A percentile compares a stretch with the other conserved stretches of the same genome.
phyloP scores from a whole-genome alignment of 164 flowering plant species.

The Tinospora cordifolia region DNA sequence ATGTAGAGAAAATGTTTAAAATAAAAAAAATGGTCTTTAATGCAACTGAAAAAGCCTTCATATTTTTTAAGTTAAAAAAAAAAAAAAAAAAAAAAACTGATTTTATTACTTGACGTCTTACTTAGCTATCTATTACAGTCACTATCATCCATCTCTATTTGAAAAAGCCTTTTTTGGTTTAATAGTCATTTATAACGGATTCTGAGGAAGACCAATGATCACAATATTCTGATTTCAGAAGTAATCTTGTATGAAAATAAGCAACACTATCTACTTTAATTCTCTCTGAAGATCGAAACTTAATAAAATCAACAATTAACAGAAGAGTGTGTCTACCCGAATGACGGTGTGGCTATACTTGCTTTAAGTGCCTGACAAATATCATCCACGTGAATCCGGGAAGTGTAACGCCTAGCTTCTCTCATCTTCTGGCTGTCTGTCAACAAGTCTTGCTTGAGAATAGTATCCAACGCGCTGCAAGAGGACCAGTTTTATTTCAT shows the following conservation, averaged over 20 bases:
- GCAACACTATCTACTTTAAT: not conserved
- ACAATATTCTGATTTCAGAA: no score
- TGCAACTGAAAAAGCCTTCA: no score
- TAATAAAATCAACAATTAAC: not conserved
- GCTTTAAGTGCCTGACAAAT: conserved; percentile 77
- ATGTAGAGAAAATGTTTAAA: no score
- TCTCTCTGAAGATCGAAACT: not conserved
- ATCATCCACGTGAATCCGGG: conserved; percentile 85
- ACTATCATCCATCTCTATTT: no score
- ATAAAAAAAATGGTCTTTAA: no score
- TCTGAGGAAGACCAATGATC: not conserved
- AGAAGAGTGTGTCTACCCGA: conserved; percentile 7
- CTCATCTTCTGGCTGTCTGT: conserved; percentile 52
- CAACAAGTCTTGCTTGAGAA: conserved; percentile 44
- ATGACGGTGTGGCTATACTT: conserved; percentile 36
- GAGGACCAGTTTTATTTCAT: not conserved
- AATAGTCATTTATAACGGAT: no score
- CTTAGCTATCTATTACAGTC: no score
- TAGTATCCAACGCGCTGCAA: conserved; percentile 79
- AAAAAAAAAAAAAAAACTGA: no score
- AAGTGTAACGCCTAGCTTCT: conserved; percentile 48
- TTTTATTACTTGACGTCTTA: no score
- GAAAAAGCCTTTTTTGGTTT: no score
- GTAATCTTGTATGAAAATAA: not conserved
- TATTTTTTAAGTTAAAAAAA: no score